Evolutionary conservation across 2,329 filamentous ascomycete genomes (phyloP), one percentile per base, ranked within the genome.

Genomic region (Escovopsis sp.): DNA sequence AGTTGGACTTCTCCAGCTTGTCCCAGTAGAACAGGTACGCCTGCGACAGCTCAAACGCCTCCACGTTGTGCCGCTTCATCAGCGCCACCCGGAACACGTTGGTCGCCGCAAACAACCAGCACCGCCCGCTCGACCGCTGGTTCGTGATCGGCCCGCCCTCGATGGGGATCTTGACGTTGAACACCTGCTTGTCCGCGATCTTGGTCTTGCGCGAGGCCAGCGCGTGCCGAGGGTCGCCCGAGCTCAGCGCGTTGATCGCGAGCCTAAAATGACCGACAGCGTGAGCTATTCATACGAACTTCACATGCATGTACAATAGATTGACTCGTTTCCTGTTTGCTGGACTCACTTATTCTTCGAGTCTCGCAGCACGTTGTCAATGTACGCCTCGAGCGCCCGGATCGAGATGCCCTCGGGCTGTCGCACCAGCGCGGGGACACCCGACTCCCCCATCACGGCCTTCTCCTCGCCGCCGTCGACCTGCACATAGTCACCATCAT

Each of bases 21-120:
- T 94, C 87, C 81, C 83, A 93, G 70, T 86, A 94, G 65, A 89
- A 94, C 4, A 94, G 72, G 55, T 93, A 93, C 1, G 80, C 71
- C 62, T 94, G 87, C 28, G 81, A 87, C n/a, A 94, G 69, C 67
- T 94, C 84, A 54, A 94, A 93, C 42, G 73, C 69, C 38, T 79
- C 73, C 18, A 94, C 73, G 48, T 78, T 75, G 61, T 93, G 83
- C 53, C 80, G 80, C 61, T 84, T 82, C 81, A 91, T 89, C 38
- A 94, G 69, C 1, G 85, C 82, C n/a, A 94, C 73, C 26, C 87
- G 81, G 64, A 94, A 91, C 43, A 93, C 80, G 53, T 94, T 94
- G n/a, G 85, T 91, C 4, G 83, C 77, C 1, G 87, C 87, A 53
- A 94, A 94, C 48, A 94, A 75, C 87, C 87, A 94, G 68, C 87